Evolutionary conservation across 2,329 filamentous ascomycete species (phyloP).

Genomic region (Fusarium chaquense): DNA sequence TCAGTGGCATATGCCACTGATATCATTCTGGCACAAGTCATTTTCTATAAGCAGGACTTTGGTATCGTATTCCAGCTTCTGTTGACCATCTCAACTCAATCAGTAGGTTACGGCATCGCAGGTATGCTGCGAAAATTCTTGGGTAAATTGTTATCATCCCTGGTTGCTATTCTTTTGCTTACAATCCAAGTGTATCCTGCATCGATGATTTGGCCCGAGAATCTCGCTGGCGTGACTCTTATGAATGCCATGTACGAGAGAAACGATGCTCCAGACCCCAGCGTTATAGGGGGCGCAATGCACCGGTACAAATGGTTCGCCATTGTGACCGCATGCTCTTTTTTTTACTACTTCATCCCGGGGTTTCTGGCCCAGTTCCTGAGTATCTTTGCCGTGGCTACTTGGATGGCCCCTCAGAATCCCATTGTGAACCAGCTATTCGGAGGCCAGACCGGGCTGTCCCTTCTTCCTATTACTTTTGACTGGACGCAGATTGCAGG

Average conservation of each 20-base stretch:
- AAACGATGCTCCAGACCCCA: conserved; percentile 62
- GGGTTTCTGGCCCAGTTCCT: conserved; percentile 77
- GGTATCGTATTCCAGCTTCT: conserved; percentile 75
- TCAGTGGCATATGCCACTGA: too few species aligned
- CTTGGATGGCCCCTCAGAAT: conserved; percentile 78
- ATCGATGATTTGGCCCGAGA: conserved; percentile 80
- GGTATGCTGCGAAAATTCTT: conserved; percentile 75
- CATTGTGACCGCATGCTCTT: conserved; percentile 67
- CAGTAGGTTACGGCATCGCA: conserved; percentile 76
- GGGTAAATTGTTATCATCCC: conserved; percentile 53
- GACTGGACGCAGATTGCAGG: conserved; percentile 81
- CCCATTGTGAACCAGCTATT: conserved; percentile 79
- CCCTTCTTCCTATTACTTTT: conserved; percentile 77
- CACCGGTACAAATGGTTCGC: conserved; percentile 75
- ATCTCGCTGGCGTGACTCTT: conserved; percentile 73
- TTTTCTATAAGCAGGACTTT: conserved; percentile 79
- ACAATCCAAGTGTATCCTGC: conserved; percentile 67
- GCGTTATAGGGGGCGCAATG: conserved; percentile 72
- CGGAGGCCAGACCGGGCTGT: conserved; percentile 75
- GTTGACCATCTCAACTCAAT: conserved; percentile 75
- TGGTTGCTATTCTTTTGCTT: background rate
- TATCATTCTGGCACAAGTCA: conserved; percentile 76
- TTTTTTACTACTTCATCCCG: conserved; percentile 76
- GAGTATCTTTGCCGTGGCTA: conserved; percentile 77
- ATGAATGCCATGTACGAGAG: conserved; percentile 80